phyloP scores from a whole-genome alignment of 805 yeast species.

The Nakazawaea wickerhamii region DNA sequence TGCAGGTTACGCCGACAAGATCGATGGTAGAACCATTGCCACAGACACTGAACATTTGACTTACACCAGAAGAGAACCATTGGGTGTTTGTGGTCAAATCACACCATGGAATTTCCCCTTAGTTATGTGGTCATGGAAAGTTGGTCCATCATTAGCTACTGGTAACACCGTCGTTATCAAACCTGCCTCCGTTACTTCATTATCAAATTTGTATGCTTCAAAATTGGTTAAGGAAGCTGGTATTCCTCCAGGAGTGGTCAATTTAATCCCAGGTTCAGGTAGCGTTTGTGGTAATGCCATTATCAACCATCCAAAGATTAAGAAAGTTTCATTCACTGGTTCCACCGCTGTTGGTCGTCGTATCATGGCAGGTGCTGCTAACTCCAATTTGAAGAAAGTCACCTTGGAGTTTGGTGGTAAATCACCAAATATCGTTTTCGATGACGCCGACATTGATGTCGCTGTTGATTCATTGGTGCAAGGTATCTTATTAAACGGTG shows the following conservation, averaged over 20 bases:
- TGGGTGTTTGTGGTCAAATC: constrained; percentile 80
- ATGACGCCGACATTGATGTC: constrained; percentile 58
- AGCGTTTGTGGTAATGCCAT: constrained; percentile 67
- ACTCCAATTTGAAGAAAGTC: constrained; percentile 69
- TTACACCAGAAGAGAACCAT: constrained; percentile 66
- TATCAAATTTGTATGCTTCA: constrained; percentile 63
- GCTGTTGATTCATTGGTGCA: constrained; percentile 45
- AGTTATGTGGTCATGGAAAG: constrained; percentile 75
- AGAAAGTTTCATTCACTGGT: constrained; percentile 79
- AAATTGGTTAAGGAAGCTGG: constrained; percentile 61
- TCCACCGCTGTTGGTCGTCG: constrained; percentile 71
- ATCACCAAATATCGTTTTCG: constrained; percentile 70
- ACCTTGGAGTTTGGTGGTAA: constrained; percentile 83
- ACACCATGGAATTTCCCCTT: constrained; percentile 86
- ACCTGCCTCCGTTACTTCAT: constrained; percentile 75
- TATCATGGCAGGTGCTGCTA: constrained; percentile 66
- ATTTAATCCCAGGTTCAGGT: constrained; percentile 73
- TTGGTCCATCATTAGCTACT: constrained; percentile 74
- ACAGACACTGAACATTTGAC: constrained; percentile 60
- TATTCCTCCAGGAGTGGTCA: constrained; percentile 70
- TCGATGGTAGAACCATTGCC: constrained; percentile 58
- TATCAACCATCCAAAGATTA: constrained; percentile 60
- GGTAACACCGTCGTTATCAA: constrained; percentile 71
- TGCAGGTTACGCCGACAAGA: constrained; percentile 70
- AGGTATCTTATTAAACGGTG: constrained; percentile 76